These are phyloP conservation scores for Codiaeum variegatum DNA, from an alignment of 441 rosid species.

Conservation along the genomic window DNA sequence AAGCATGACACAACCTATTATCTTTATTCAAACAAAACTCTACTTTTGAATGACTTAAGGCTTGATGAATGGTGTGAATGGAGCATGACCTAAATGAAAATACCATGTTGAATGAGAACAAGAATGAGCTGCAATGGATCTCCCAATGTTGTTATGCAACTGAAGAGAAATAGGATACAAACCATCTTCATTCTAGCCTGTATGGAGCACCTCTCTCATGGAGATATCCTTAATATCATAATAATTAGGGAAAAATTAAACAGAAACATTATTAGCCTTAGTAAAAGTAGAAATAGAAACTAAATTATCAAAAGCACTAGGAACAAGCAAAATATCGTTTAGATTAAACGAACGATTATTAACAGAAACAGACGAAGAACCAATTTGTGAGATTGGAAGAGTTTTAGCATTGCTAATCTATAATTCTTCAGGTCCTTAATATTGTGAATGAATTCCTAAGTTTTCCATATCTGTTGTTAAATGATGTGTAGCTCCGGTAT, in stretches of 20 bases:
- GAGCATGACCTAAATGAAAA: not conserved
- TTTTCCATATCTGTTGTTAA: not conserved
- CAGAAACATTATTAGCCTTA: not conserved
- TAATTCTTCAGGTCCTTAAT: no score
- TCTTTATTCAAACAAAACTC: not conserved
- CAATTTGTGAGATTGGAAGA: no score
- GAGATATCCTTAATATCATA: not conserved
- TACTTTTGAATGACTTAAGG: not conserved
- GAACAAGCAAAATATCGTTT: no score
- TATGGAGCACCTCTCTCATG: not conserved
- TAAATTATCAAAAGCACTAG: not conserved
- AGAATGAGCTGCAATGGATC: not conserved
- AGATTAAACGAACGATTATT: no score
- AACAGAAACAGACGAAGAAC: no score
- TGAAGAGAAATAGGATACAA: not conserved
- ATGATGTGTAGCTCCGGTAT: not conserved
- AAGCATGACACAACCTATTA: not conserved
- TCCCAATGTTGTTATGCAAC: no score
- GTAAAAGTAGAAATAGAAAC: not conserved
- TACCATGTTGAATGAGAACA: not conserved
- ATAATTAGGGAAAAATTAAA: not conserved
- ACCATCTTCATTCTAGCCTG: not conserved
- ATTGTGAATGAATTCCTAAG: no score
- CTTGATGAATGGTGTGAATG: not conserved
- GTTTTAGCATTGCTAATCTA: no score